These are phyloP conservation scores for Aspergillus piperis DNA, from an alignment of 2,329 filamentous ascomycete genomes.

Conservation along the genomic window DNA sequence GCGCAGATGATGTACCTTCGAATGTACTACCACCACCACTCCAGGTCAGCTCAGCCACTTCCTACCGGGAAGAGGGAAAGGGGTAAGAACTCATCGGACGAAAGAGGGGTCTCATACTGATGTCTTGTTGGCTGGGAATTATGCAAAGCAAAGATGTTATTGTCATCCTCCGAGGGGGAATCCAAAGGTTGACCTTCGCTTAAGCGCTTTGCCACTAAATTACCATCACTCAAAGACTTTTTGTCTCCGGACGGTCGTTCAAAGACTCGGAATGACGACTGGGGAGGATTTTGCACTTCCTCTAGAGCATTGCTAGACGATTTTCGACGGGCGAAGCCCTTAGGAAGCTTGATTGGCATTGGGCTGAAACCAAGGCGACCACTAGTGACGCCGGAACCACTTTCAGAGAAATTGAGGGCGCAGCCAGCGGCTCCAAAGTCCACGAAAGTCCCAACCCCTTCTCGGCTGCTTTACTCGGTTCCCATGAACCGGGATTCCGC, in stretches of 20 bases:
- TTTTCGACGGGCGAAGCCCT: conserved; percentile 56
- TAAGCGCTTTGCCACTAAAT: conserved; percentile 35
- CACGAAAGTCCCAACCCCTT: conserved; percentile 10
- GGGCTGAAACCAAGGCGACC: conserved; percentile 12
- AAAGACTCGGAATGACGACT: conserved; percentile 57
- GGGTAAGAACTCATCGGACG: conserved; percentile 6
- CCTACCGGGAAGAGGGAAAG: neutral
- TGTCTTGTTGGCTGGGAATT: conserved; percentile 37
- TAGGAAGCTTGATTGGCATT: conserved; percentile 60
- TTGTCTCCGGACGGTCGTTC: conserved; percentile 50
- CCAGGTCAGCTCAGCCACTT: conserved; percentile 26
- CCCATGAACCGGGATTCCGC: conserved; percentile 20
- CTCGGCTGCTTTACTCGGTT: conserved; percentile 16
- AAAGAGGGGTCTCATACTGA: conserved; percentile 34
- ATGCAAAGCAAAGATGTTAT: conserved; percentile 43
- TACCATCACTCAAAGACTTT: conserved; percentile 48
- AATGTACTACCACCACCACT: conserved; percentile 49
- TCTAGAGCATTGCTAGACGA: conserved; percentile 58
- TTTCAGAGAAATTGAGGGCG: conserved; percentile 17
- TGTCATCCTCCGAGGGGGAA: conserved; percentile 38
- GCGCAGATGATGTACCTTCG: conserved; percentile 52
- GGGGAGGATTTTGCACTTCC: conserved; percentile 42
- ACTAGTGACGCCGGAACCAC: conserved; percentile 18
- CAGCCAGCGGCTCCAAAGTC: conserved; percentile 15
- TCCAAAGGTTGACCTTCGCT: conserved; percentile 38